Base-by-base conservation (phyloP, 2,329 filamentous ascomycete species). In the Nectriaceae sp. region DNA sequence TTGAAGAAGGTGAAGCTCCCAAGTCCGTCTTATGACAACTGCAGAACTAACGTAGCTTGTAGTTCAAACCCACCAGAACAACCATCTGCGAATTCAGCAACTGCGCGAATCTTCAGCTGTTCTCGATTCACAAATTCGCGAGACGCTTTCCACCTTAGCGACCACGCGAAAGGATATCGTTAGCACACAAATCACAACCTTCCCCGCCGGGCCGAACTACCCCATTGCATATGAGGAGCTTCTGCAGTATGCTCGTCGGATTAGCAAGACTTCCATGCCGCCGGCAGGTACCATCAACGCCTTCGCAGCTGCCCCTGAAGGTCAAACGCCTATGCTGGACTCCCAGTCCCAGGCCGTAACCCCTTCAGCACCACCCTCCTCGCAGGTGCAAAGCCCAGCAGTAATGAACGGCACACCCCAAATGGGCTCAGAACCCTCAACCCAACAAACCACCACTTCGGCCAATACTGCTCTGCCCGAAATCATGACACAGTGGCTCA, bases 181-280 rank as follows among this genome's bases (percentile, higher is more conserved):
- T 36, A 75, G 78, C 21, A 84, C 84, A 1, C 78, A 81, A 3
- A 77, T 79, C 1, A 85, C 83, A 5, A 72, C 70, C 19, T 80
- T 82, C 55, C 76, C 81, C 4, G 65, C 75, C 5, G 71, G 68
- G 4, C 71, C 76, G 2, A 78, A 74, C 63, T 76, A 79, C 56
- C 70, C 76, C 10, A 79, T 94, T 42, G 79, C 79, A 3, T 89
- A 90, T 63, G 78, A 84, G 38, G 86, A 92, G 57, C 81, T 95
- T 0, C 83, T 95, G 19, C 79, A 76, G 53, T 94, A 90, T 65
- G 90, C 89, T 19, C 86, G 87, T 37, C 84, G 86, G 55, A 94
- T 95, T 63, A 88, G 85, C 66, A 88, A 85, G 65, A 90, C 86
- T 55, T 93, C 90, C 1, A 78, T 90, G 11, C 89, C 90, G 0